phyloP scores from a whole-genome alignment of 495 filamentous ascomycete species.

The Mycothermus thermophilus region DNA sequence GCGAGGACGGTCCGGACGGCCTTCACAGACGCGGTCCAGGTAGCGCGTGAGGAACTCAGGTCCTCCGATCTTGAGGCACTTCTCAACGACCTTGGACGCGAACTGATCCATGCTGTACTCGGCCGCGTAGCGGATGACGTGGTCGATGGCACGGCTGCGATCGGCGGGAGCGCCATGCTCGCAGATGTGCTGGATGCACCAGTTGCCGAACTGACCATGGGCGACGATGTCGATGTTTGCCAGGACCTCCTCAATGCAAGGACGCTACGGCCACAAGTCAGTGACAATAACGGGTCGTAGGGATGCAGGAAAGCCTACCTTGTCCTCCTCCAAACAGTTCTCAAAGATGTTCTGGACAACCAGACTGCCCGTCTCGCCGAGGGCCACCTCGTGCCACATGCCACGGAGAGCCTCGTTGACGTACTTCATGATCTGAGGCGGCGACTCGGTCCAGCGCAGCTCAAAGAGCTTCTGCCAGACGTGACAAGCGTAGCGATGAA shows the following conservation, averaged over 20 bases:
- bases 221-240: constrained; percentile 87
- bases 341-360: constrained; percentile 99
- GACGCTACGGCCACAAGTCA: constrained; percentile 46
- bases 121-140: constrained; percentile 79
- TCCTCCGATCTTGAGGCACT: constrained; percentile 94
- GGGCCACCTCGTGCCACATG: constrained; percentile 97
- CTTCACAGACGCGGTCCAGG: constrained; percentile 85
- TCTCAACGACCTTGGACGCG: constrained; percentile 97
- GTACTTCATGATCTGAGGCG: constrained; percentile 95
- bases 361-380: constrained; percentile 92
- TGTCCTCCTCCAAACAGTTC: constrained; percentile 96
- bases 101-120: constrained; percentile 99
- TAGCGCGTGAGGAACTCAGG: constrained; percentile 84
- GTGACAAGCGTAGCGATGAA: constrained; percentile 96
- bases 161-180: constrained; percentile 89
- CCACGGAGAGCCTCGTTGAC: constrained; percentile 90
- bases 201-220: constrained; percentile 98
- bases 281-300: constrained; percentile 1
- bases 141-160: constrained; percentile 84
- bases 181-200: constrained; percentile 99
- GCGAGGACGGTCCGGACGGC: constrained; percentile 75
- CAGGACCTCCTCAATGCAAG: constrained; percentile 91
- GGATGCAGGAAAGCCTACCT: constrained; percentile 41
- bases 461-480: constrained; percentile 99
- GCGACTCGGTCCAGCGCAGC: constrained; percentile 83